Conservation (phyloP, 2,329 filamentous ascomycete species). For the Alternaria sp. region DNA sequence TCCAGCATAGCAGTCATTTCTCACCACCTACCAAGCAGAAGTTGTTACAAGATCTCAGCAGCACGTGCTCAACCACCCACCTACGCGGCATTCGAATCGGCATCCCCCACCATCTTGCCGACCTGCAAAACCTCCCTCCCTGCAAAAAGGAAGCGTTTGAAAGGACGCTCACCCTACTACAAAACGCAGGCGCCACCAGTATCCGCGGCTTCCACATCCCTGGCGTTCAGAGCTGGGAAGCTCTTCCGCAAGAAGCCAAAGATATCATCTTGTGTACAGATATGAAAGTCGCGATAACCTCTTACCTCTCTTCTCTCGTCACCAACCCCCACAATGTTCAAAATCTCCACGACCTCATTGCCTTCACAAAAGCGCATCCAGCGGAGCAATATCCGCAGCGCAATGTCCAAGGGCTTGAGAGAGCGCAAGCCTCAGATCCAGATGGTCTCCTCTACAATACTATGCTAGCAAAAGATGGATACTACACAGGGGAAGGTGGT, state of each 20-base stretch:
- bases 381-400: constrained; percentile 66
- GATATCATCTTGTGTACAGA: constrained; percentile 62
- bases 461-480: constrained; percentile 59
- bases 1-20: not conserved
- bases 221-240: constrained; percentile 51
- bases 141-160: constrained; percentile 17
- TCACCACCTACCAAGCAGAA: not conserved
- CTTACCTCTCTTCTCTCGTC: constrained; percentile 63
- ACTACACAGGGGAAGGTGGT: constrained; percentile 64
- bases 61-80: constrained; percentile 17
- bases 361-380: constrained; percentile 61
- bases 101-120: constrained; percentile 7
- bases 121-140: not conserved
- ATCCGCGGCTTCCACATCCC: constrained; percentile 41
- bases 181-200: constrained; percentile 19
- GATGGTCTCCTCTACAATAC: constrained; percentile 61
- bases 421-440: constrained; percentile 52
- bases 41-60: not conserved
- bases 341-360: constrained; percentile 59
- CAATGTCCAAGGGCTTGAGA: constrained; percentile 55
- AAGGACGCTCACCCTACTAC: constrained; percentile 8
- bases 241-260: constrained; percentile 47
- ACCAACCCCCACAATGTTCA: constrained; percentile 64
- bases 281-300: constrained; percentile 62
- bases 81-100: constrained; percentile 21